Conservation (phyloP, 306 rosid genomes). For the Lathyrus sativus region DNA sequence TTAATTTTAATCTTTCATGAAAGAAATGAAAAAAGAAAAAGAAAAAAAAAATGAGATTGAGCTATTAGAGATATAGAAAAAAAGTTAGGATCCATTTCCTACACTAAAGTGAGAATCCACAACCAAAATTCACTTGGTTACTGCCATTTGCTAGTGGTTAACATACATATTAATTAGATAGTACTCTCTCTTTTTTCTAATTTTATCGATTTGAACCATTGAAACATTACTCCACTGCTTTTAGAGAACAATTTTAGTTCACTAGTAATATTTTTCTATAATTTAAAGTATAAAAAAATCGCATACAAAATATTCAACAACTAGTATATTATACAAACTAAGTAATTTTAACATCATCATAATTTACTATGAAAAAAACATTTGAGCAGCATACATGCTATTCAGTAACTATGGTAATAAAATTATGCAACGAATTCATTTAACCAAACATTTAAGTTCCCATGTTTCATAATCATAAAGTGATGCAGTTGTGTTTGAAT, state of each 20-base stretch:
- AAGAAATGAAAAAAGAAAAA: too few species aligned
- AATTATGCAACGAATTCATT: not conserved
- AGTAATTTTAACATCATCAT: not conserved
- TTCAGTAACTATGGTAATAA: not conserved
- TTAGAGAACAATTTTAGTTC: not conserved
- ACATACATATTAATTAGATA: not conserved
- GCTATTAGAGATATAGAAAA: too few species aligned
- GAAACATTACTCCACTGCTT: not conserved
- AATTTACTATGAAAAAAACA: not conserved
- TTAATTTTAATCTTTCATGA: too few species aligned
- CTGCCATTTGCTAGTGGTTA: too few species aligned
- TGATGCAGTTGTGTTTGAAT: constrained; percentile 10
- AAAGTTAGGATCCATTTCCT: too few species aligned
- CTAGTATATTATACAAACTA: not conserved
- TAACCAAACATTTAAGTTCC: not conserved
- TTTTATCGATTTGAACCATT: not conserved
- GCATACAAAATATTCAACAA: not conserved
- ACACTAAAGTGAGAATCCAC: too few species aligned
- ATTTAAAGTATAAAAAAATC: not conserved
- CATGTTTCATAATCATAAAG: not conserved
- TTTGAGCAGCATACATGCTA: not conserved
- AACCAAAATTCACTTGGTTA: not conserved
- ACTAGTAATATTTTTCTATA: not conserved
- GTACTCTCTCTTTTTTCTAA: too few species aligned
- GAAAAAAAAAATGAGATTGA: too few species aligned